Evolutionary conservation across 768 basidiomycete species (phyloP).

Genomic region (Mycena galericulata): DNA sequence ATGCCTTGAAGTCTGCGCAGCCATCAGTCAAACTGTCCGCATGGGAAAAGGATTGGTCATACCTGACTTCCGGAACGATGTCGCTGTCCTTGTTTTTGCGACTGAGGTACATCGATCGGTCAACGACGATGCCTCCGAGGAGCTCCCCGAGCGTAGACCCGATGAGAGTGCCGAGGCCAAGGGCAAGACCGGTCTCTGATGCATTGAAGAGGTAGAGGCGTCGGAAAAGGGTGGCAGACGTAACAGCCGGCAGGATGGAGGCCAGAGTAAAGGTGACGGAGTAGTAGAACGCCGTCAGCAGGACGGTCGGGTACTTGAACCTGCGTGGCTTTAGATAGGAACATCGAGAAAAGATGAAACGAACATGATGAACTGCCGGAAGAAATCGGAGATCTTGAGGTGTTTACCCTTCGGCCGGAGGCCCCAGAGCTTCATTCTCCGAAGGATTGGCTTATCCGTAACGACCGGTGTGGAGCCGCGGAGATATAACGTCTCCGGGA

Average conservation of each 20-base stretch:
- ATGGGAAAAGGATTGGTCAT: not conserved
- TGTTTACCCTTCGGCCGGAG: constrained; percentile 22
- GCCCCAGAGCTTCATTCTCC: constrained; percentile 30
- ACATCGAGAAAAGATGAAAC: not conserved
- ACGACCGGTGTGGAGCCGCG: constrained; percentile 23
- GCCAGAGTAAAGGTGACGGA: constrained; percentile 22
- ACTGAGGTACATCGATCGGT: constrained; percentile 25
- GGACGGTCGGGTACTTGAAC: constrained; percentile 31
- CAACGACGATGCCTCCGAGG: constrained; percentile 30
- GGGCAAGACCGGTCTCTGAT: constrained; percentile 23
- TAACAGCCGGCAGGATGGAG: constrained; percentile 32
- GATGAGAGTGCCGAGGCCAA: constrained; percentile 23
- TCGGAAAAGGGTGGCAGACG: constrained; percentile 27
- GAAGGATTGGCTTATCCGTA: constrained; percentile 28
- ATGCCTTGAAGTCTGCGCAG: constrained; percentile 19
- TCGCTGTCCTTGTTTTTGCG: constrained; percentile 18
- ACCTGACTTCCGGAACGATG: constrained; percentile 24
- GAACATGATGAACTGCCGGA: constrained; percentile 25
- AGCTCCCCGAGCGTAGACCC: constrained; percentile 28
- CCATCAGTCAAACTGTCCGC: not conserved
- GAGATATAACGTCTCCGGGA: constrained; percentile 55
- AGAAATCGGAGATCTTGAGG: constrained; percentile 24
- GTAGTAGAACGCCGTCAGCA: constrained; percentile 30
- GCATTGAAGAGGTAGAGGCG: constrained; percentile 22
- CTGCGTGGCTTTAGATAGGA: not conserved